Conservation (phyloP, 306 rosid species). For the Gleditsia sinensis region DNA sequence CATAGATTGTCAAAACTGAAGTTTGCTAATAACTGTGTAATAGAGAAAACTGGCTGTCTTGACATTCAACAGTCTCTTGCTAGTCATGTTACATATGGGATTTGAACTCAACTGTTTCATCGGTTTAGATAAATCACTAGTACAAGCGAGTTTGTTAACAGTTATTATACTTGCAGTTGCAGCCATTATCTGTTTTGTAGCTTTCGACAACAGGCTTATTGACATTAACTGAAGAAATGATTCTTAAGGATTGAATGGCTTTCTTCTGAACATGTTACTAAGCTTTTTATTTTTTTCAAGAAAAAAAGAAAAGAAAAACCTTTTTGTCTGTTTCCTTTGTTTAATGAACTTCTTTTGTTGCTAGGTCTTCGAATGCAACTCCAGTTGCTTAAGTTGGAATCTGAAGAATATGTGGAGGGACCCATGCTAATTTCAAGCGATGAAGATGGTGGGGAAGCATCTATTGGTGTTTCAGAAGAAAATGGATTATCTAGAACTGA, state of each 20-base stretch:
- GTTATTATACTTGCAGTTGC: background rate
- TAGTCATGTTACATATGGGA: background rate
- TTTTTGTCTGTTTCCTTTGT: constrained; percentile 13
- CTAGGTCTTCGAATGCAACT: constrained; percentile 96
- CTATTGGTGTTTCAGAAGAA: constrained; percentile 31
- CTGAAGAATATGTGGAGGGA: constrained; percentile 69
- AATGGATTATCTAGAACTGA: constrained; percentile 35
- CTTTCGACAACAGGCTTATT: background rate
- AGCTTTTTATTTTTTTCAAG: background rate
- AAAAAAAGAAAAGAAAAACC: too few species aligned
- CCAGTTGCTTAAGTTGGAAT: constrained; percentile 81
- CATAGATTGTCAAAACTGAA: background rate
- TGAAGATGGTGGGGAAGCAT: constrained; percentile 68
- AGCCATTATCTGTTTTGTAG: background rate
- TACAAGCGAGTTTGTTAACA: background rate
- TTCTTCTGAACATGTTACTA: background rate
- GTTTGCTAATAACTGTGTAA: background rate
- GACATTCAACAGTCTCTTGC: constrained; percentile 19
- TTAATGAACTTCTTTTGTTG: constrained; percentile 17
- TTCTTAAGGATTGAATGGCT: constrained; percentile 1
- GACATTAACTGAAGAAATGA: background rate
- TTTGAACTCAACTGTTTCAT: constrained; percentile 22
- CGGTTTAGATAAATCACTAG: constrained; percentile 5
- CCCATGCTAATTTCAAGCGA: constrained; percentile 65
- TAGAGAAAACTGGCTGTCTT: background rate